Evolutionary conservation across 495 filamentous ascomycete genomes (phyloP).

Genomic region (Neurospora sp.): DNA sequence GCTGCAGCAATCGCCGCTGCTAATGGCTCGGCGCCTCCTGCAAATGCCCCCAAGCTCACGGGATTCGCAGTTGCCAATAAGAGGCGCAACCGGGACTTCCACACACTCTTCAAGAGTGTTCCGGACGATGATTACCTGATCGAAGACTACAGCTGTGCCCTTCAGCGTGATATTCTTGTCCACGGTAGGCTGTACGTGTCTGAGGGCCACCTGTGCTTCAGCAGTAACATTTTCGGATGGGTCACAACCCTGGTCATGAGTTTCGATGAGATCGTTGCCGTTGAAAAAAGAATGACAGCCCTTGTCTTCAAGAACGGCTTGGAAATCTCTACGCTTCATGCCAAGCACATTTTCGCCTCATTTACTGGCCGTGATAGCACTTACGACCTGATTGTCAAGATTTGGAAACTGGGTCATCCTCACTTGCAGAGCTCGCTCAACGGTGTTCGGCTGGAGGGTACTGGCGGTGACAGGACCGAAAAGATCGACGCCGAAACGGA

Average conservation of each 20-base stretch:
- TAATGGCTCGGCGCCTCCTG: constrained; percentile 42
- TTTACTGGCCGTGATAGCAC: constrained; percentile 90
- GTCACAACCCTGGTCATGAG: constrained; percentile 93
- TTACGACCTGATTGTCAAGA: constrained; percentile 92
- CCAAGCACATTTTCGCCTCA: constrained; percentile 91
- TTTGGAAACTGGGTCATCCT: constrained; percentile 96
- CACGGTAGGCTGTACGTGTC: constrained; percentile 93
- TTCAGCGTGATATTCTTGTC: constrained; percentile 91
- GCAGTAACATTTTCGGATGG: constrained; percentile 98
- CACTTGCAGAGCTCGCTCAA: constrained; percentile 80
- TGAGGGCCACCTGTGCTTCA: constrained; percentile 96
- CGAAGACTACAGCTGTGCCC: constrained; percentile 93
- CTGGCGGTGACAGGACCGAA: constrained; percentile 81
- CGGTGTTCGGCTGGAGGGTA: constrained; percentile 68
- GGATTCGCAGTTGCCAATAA: constrained; percentile 95
- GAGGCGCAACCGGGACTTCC: constrained; percentile 93
- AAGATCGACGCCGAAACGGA: constrained; percentile 49
- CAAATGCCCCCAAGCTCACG: constrained; percentile 63
- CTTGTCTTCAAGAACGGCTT: constrained; percentile 96
- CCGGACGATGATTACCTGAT: constrained; percentile 97
- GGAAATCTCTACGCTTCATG: constrained; percentile 90
- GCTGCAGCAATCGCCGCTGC: constrained; percentile 58
- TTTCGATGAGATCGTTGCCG: constrained; percentile 92
- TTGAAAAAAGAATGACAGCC: constrained; percentile 94
- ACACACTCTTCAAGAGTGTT: constrained; percentile 86